Conservation (phyloP, 2,329 filamentous ascomycete genomes). For the Fusarium sp. region DNA sequence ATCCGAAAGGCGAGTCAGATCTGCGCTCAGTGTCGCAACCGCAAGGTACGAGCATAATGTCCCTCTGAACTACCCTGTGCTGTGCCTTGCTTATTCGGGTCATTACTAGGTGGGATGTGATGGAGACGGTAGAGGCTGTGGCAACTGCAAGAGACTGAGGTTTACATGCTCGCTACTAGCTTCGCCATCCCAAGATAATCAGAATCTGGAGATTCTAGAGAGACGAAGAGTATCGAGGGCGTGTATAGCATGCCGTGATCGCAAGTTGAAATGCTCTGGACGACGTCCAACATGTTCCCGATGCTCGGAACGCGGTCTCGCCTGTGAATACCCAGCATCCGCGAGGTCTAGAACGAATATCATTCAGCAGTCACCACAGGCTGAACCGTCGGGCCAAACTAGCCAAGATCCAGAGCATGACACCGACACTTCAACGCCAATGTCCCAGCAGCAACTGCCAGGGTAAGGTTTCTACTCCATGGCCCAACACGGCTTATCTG, state of each 20-base stretch:
- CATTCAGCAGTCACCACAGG: background rate
- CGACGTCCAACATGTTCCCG: slow-evolving; percentile 10
- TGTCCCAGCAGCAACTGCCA: background rate
- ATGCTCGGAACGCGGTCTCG: background rate
- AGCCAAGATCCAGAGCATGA: background rate
- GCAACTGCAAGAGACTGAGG: slow-evolving; percentile 15
- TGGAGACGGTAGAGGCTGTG: slow-evolving; percentile 6
- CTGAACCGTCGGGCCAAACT: background rate
- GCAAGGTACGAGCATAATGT: slow-evolving; percentile 9
- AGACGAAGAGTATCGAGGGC: slow-evolving; percentile 19
- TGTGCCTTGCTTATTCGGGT: background rate
- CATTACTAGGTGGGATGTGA: slow-evolving; percentile 19
- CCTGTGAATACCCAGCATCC: slow-evolving; percentile 15
- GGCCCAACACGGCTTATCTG: accelerated
- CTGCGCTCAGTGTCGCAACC: slow-evolving; percentile 29
- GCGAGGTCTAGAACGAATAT: background rate
- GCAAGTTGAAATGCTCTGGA: slow-evolving; percentile 25
- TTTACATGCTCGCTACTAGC: slow-evolving; percentile 14
- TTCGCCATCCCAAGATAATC: background rate
- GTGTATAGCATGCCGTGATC: slow-evolving; percentile 17
- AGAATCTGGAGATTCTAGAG: background rate
- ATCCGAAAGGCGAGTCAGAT: slow-evolving; percentile 28
- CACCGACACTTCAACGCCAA: background rate
- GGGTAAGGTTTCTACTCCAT: background rate
- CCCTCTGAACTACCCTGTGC: background rate